A percentile compares a stretch with the other conserved stretches of the same genome.
Conservation (phyloP, 176 grass and related monocot genomes). For the Aegilops speltoides region DNA sequence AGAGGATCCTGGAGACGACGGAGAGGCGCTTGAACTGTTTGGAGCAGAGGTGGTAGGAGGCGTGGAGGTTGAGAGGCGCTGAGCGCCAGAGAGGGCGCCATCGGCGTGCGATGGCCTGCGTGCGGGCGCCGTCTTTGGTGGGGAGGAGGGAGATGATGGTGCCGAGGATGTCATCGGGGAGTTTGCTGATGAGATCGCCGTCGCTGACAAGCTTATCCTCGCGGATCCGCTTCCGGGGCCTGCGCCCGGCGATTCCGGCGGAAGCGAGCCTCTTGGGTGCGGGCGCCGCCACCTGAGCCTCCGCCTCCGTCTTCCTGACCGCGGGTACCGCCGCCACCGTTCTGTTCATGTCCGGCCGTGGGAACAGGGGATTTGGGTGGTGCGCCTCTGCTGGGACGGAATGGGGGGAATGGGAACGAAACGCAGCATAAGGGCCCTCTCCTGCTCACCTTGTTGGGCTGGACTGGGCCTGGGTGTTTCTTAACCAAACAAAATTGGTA, state of each 20-base stretch:
- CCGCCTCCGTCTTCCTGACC: background rate
- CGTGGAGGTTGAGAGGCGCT: background rate
- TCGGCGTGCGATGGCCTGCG: background rate
- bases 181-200: background rate
- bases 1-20: background rate
- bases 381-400: too few relatives aligned
- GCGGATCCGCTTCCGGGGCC: background rate
- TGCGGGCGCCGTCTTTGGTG: background rate
- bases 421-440: too few relatives aligned
- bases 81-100: background rate
- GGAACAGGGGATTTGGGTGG: too few relatives aligned
- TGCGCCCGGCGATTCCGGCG: background rate
- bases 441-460: too few relatives aligned
- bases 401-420: too few relatives aligned
- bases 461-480: too few relatives aligned
- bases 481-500: too few relatives aligned
- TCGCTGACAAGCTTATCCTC: background rate
- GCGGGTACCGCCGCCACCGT: too few relatives aligned
- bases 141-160: background rate
- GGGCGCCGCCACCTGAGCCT: background rate
- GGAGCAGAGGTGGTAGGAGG: background rate
- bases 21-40: background rate
- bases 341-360: background rate
- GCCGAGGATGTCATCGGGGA: background rate
- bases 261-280: background rate